Evolutionary conservation across 345 rosid species (phyloP), one percentile per base, ranked within the genome.

Genomic region (Corymbia maculata): DNA sequence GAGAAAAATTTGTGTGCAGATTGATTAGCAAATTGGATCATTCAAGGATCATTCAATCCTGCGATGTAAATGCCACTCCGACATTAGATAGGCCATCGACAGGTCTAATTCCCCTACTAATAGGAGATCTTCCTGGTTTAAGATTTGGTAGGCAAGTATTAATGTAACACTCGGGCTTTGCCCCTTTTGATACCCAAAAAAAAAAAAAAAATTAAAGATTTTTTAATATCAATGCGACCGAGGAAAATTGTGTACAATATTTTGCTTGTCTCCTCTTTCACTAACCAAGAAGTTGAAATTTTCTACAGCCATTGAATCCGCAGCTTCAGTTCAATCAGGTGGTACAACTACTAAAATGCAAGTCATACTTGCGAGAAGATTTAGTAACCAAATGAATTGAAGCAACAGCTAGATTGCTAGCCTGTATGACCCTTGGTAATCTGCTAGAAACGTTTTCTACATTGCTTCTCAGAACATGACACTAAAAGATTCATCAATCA

Each of bases 401-500:
- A 75, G 49, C 28, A 75, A 36, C 82, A 36, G 82, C 49, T 64
- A 70, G 86, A 85, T 52, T 87, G 86, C 70, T 2, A 70, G 30
- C 82, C 49, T 75, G 12, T 42, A 36, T 42, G 19, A 75, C 55
- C 66, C 50, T 80, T 52, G 88, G 55, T 79, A 61, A 89, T 88
- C 79, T 89, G 80, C 88, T 89, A 90, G 88, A 80, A 68, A 85
- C 70, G 75, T 68, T 90, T 90, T 91, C 89, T 87, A 87, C 86
- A 89, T 88, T 90, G 89, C 91, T 82, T 51, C 64, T 49, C 64
- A 32, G 28, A 8, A 32, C 7, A 50, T 84, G 89, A 88, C 82
- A 85, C 87, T 91, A 92, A 85, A 95, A 89, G 52, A 12, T 28
- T n/a, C 53, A 51, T 51, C 42, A 86, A 21, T 88, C 30, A 88